These are phyloP conservation scores for Rhytidhysteron rufulum DNA, from an alignment of 2,329 filamentous ascomycete species.

Conservation along the genomic window DNA sequence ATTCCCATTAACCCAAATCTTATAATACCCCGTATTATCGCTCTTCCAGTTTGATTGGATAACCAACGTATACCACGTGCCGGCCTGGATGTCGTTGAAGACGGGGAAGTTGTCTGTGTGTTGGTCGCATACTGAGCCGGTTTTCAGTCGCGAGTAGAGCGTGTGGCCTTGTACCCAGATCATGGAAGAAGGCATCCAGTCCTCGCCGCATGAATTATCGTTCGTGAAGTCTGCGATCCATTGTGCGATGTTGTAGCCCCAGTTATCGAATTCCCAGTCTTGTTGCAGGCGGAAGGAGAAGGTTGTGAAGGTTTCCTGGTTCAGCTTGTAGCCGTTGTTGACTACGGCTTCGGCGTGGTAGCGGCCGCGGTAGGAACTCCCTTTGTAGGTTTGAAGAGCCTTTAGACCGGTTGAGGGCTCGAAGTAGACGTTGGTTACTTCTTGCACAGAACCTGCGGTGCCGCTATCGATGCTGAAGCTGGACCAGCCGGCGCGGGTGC, in stretches of 20 bases:
- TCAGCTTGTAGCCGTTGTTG: slow-evolving; percentile 43
- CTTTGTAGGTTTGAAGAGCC: slow-evolving; percentile 40
- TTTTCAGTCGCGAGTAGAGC: slow-evolving; percentile 43
- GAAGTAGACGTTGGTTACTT: slow-evolving; percentile 42
- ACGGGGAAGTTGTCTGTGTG: slow-evolving; percentile 27
- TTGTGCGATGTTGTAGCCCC: slow-evolving; percentile 49
- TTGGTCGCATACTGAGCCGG: slow-evolving; percentile 33
- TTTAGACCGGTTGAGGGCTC: slow-evolving; percentile 40
- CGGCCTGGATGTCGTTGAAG: slow-evolving; percentile 39
- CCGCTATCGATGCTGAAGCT: slow-evolving; percentile 38
- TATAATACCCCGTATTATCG: slow-evolving; percentile 43
- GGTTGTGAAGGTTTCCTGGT: slow-evolving; percentile 48
- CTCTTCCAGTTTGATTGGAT: slow-evolving; percentile 46
- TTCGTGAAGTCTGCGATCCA: slow-evolving; percentile 49
- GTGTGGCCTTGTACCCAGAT: slow-evolving; percentile 44
- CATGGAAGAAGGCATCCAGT: slow-evolving; percentile 50
- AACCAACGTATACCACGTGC: slow-evolving; percentile 46
- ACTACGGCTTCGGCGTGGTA: slow-evolving; percentile 50
- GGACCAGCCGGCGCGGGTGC: slow-evolving; percentile 42
- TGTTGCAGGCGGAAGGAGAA: slow-evolving; percentile 49
- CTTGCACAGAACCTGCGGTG: slow-evolving; percentile 27
- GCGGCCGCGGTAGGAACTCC: slow-evolving; percentile 39
- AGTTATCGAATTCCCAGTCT: slow-evolving; percentile 44
- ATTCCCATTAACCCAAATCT: slow-evolving; percentile 46
- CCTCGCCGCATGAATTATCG: slow-evolving; percentile 39